phyloP scores from a whole-genome alignment of 1,139 yeast genomes.

The Candida sp. region DNA sequence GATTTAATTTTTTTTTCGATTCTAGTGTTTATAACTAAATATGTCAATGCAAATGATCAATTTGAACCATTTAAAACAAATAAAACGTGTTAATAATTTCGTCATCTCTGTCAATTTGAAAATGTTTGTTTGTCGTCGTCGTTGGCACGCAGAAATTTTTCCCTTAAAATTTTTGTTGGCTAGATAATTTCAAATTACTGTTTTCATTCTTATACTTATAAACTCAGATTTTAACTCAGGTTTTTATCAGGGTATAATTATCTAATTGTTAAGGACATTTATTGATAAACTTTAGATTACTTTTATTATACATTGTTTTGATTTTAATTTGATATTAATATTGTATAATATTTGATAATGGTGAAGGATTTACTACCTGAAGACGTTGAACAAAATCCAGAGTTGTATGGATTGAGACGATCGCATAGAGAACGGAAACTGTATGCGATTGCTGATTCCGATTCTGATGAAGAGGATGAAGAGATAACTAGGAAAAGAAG shows the following conservation, averaged over 20 bases:
- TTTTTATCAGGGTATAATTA: neutral
- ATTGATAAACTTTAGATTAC: too few species aligned
- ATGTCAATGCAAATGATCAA: neutral
- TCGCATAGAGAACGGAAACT: slow-evolving; percentile 67
- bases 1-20: neutral
- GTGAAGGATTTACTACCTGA: slow-evolving; percentile 19
- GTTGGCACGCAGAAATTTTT: slow-evolving; percentile 3
- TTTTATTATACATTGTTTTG: too few species aligned
- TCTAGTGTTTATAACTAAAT: neutral
- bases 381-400: slow-evolving; percentile 66
- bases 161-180: neutral
- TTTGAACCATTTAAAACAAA: neutral
- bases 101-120: neutral
- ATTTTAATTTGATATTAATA: too few species aligned
- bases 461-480: slow-evolving; percentile 24
- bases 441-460: slow-evolving; percentile 39
- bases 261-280: too few species aligned
- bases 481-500: slow-evolving; percentile 7
- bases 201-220: neutral
- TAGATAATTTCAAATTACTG: neutral
- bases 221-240: neutral
- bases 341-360: slow-evolving; percentile 2
- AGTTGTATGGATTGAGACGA: slow-evolving; percentile 87
- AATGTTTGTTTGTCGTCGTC: neutral
- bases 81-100: neutral